Conservation (phyloP, 805 yeast species). For the Cyberlindnera euphorbiae region DNA sequence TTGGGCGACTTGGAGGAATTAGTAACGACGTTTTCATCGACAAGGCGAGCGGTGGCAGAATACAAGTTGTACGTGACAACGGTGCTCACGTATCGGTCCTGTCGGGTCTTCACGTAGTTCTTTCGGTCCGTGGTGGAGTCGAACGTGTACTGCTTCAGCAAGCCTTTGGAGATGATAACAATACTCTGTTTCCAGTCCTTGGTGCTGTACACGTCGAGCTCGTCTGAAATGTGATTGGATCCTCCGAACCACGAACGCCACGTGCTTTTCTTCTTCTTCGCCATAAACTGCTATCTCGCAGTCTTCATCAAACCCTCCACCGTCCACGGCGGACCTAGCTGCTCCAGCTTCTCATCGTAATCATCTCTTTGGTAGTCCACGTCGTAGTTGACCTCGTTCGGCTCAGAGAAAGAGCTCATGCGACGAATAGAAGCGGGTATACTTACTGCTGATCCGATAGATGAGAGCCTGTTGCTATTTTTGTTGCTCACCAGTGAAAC, state of each 20-base stretch:
- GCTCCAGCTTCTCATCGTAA: constrained; percentile 56
- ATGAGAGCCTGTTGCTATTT: constrained; percentile 23
- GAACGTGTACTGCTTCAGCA: constrained; percentile 42
- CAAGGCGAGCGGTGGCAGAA: constrained; percentile 22
- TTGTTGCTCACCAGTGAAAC: constrained; percentile 19
- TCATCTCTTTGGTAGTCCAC: constrained; percentile 34
- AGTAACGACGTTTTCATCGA: constrained; percentile 20
- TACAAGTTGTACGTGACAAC: constrained; percentile 22
- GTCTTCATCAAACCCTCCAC: constrained; percentile 63
- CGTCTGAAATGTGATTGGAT: constrained; percentile 23
- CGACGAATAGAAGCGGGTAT: constrained; percentile 5
- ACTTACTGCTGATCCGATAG: constrained; percentile 21
- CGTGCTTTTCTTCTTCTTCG: constrained; percentile 6
- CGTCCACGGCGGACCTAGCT: constrained; percentile 72
- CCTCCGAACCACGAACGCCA: constrained; percentile 22
- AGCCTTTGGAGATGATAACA: constrained; percentile 47
- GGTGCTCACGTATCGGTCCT: constrained; percentile 19
- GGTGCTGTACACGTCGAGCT: constrained; percentile 24
- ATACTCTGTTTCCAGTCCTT: constrained; percentile 35
- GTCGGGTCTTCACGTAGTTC: constrained; percentile 18
- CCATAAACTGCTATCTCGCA: constrained; percentile 7
- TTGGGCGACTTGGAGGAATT: constrained; percentile 15
- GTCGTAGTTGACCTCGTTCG: constrained; percentile 24
- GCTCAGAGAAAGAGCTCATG: constrained; percentile 10
- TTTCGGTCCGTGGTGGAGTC: constrained; percentile 19